phyloP scores from a whole-genome alignment of 768 basidiomycete genomes.

The Cystofilobasidium ferigula region DNA sequence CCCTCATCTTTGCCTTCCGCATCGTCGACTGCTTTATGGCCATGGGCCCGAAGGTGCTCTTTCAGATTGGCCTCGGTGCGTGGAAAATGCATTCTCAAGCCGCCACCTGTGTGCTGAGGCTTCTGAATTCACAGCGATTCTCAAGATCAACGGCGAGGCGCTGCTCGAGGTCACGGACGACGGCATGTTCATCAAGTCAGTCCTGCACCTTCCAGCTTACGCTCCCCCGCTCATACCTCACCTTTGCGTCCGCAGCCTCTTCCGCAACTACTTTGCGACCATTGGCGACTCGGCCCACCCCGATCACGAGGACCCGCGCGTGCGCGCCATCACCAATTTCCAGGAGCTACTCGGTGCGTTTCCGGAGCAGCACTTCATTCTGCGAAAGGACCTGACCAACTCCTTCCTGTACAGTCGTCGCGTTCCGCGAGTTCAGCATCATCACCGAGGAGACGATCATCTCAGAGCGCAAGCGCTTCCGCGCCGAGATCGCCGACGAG shows the following conservation, averaged over 20 bases:
- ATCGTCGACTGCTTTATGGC: constrained; percentile 97
- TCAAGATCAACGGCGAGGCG: constrained; percentile 93
- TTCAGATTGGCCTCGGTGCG: constrained; percentile 67
- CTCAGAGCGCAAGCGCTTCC: constrained; percentile 69
- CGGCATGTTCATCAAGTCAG: constrained; percentile 86
- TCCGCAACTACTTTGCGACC: constrained; percentile 89
- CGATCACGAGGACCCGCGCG: constrained; percentile 69
- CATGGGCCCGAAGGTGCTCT: constrained; percentile 96
- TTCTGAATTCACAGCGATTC: constrained; percentile 54
- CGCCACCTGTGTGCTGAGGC: not conserved
- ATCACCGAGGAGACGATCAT: constrained; percentile 92
- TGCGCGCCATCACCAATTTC: constrained; percentile 89
- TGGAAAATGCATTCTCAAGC: not conserved
- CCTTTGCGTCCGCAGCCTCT: constrained; percentile 49
- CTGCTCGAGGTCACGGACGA: constrained; percentile 90
- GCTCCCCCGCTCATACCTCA: not conserved
- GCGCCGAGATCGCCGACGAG: constrained; percentile 77
- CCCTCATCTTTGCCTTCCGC: constrained; percentile 94
- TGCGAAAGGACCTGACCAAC: too few species aligned
- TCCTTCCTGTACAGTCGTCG: constrained; percentile 59
- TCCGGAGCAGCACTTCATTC: too few species aligned
- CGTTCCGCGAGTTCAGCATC: constrained; percentile 92
- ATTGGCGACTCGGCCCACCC: constrained; percentile 92
- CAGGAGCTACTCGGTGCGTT: constrained; percentile 51
- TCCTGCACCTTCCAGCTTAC: not conserved